Evolutionary conservation across 2,329 filamentous ascomycete genomes (phyloP).

Genomic region (Macrophomina tecta): DNA sequence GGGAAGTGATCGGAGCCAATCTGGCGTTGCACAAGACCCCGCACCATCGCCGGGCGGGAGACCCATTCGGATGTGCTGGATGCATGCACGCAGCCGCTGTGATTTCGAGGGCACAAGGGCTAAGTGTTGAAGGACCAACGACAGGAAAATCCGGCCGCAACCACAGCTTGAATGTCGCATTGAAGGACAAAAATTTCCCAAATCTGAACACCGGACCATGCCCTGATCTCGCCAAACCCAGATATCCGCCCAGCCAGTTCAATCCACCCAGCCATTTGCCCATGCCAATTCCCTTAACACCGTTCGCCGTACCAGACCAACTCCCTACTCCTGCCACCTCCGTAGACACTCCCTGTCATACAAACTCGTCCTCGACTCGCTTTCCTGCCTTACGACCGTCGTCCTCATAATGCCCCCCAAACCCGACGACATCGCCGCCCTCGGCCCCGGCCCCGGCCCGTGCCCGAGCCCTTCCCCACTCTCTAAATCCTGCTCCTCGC

Average conservation of each 20-base stretch:
- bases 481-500: neutral
- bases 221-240: neutral
- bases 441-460: neutral
- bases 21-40: neutral
- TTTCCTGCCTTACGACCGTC: slow-evolving; percentile 9
- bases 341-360: slow-evolving; percentile 18
- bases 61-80: too few relatives aligned
- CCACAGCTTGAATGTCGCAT: neutral
- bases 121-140: too few relatives aligned
- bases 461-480: neutral
- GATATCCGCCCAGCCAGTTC: neutral
- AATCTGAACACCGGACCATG: neutral
- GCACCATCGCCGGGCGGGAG: neutral
- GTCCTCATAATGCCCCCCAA: slow-evolving; percentile 12
- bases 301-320: neutral
- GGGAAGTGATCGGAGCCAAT: neutral
- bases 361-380: slow-evolving; percentile 5
- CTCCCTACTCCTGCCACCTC: neutral
- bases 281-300: too few relatives aligned
- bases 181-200: neutral
- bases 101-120: neutral
- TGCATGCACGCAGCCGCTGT: neutral
- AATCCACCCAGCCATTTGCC: neutral
- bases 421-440: neutral
- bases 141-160: neutral